phyloP scores from a whole-genome alignment of 148 eudicot genomes.

The Pouteria glomerata region DNA sequence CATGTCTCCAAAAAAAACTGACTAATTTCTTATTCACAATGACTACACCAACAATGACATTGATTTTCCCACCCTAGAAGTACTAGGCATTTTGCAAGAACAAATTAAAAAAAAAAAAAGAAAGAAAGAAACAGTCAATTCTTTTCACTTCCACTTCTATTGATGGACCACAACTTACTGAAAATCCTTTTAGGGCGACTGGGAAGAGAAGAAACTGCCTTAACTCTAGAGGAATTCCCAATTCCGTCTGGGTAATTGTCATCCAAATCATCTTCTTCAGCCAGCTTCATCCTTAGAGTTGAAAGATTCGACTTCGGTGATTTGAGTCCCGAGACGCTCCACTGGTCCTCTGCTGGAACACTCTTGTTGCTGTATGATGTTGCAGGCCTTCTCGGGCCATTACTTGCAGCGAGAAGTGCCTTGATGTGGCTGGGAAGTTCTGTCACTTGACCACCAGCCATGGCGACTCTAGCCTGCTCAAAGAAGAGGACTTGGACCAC shows the following conservation, averaged over 20 bases:
- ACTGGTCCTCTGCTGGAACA: constrained; percentile 38
- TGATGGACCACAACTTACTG: constrained; percentile 64
- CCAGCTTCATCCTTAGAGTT: constrained; percentile 57
- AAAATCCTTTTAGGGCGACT: constrained; percentile 58
- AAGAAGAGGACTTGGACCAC: constrained; percentile 85
- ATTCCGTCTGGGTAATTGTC: constrained; percentile 23
- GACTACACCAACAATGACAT: too few species aligned
- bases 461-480: constrained; percentile 71
- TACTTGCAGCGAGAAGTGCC: constrained; percentile 49
- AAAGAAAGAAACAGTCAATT: constrained; percentile 14
- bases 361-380: not conserved
- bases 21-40: too few species aligned
- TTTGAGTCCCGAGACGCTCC: constrained; percentile 60
- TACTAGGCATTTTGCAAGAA: too few species aligned
- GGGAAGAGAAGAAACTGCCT: constrained; percentile 44
- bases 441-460: constrained; percentile 44
- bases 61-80: too few species aligned
- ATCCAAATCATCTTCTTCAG: constrained; percentile 53
- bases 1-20: too few species aligned
- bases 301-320: constrained; percentile 47
- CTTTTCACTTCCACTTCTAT: constrained; percentile 40
- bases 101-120: too few species aligned
- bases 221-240: constrained; percentile 41
- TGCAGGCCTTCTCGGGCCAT: constrained; percentile 29
- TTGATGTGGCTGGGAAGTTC: constrained; percentile 63